Evolutionary conservation across 345 rosid species (phyloP), one percentile per base, ranked within the genome.

Genomic region (Erucastrum elatum): DNA sequence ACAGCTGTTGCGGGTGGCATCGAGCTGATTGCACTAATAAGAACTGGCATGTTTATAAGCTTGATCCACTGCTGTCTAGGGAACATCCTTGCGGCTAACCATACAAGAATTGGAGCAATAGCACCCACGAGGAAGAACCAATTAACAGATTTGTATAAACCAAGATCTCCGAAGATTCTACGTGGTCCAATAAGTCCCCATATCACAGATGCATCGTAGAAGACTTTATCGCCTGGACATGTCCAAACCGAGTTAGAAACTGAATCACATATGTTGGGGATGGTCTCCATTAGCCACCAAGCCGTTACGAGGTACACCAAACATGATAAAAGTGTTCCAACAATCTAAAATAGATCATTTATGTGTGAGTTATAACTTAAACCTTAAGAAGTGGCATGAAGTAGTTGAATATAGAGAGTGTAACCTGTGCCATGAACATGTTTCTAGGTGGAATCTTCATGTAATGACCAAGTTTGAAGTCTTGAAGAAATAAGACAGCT

Each of bases 1-100:
- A 95, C 99, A 0, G 98, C 99, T n/a, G 99, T 93, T 0, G 99
- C 99, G 0, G 99, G 98, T 5, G 98, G 99, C 99, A 95, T 95
- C 46, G 56, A 80, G 39, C 96, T 91, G 9, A 92, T 91, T 0
- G 98, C 98, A 0, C 97, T 91, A 0, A 95, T 86, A 66, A 95
- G 67, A 27, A 95, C 96, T 0, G 97, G 99, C 97, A 95, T 91
- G 86, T 93, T 91, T 55, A 95, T 85, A 61, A 95, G 97, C 17
- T 80, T 78, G 21, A 95, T 93, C 99, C 99, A 93, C 30, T 89
- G 93, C 79, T 89, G 91, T 46, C 71, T 16, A 1, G 96, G 99
- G 75, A 89, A 95, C 25, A 84, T 88, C 85, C 84, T 93, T 30
- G 95, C 77, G 7, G 91, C 98, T 66, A 87, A 35, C 94, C 96